phyloP scores from a whole-genome alignment of 805 yeast genomes.

The Suhomyces kilbournensis region DNA sequence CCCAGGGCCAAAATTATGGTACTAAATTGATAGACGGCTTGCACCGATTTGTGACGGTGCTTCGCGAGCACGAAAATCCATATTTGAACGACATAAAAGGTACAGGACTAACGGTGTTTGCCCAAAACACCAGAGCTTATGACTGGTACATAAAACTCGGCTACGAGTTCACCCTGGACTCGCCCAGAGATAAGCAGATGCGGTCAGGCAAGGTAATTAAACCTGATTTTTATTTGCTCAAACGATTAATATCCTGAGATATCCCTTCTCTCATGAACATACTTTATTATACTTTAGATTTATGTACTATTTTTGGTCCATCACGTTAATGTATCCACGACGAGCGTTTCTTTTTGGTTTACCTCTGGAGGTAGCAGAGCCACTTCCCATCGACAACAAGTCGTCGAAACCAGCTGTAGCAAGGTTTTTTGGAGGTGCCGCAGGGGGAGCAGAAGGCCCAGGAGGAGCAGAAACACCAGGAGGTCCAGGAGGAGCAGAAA shows the following conservation, averaged over 20 bases:
- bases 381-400: slow-evolving; percentile 31
- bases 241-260: too few species aligned
- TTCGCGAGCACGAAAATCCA: not conserved
- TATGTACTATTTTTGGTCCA: slow-evolving; percentile 26
- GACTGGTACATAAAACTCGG: slow-evolving; percentile 43
- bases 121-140: slow-evolving; percentile 41
- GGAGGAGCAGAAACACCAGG: slow-evolving; percentile 7
- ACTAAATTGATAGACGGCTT: slow-evolving; percentile 32
- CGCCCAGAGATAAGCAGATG: slow-evolving; percentile 43
- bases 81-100: slow-evolving; percentile 19
- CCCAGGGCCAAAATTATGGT: slow-evolving; percentile 40
- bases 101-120: slow-evolving; percentile 49
- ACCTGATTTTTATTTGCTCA: slow-evolving; percentile 43
- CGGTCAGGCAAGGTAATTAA: slow-evolving; percentile 38
- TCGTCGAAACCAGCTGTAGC: slow-evolving; percentile 44
- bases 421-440: slow-evolving; percentile 18
- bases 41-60: slow-evolving; percentile 25
- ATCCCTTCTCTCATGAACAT: too few species aligned
- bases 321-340: slow-evolving; percentile 62
- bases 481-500: slow-evolving; percentile 6
- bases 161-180: slow-evolving; percentile 35
- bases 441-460: slow-evolving; percentile 3
- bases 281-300: too few species aligned
- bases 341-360: slow-evolving; percentile 30
- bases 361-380: slow-evolving; percentile 17